Evolutionary conservation across 176 grass and related monocot genomes (phyloP).

Genomic region (Otatea glauca): DNA sequence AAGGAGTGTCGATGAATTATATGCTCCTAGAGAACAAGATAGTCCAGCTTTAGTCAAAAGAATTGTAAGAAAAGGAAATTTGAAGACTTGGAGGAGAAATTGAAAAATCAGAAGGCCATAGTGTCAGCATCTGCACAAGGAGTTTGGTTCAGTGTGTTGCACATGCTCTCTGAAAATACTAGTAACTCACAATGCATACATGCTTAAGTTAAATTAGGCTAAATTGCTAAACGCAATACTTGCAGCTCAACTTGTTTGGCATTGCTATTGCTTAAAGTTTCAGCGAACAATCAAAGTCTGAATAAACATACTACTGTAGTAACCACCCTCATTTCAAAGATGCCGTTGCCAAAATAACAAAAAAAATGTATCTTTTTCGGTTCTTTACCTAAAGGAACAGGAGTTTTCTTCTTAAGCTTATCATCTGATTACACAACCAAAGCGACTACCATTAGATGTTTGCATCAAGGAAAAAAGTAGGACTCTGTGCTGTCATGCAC

Average conservation of each 20-base stretch:
- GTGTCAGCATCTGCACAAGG: neutral
- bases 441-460: neutral
- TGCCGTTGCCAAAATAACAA: neutral
- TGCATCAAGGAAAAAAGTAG: neutral
- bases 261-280: neutral
- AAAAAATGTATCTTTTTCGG: neutral
- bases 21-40: neutral
- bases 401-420: conserved; percentile 10
- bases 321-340: neutral
- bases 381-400: neutral
- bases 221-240: neutral
- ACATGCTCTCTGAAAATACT: neutral
- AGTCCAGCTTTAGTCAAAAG: neutral
- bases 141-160: neutral
- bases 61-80: neutral
- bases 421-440: neutral
- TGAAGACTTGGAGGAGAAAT: neutral
- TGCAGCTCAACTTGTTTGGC: too few species aligned
- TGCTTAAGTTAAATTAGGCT: neutral
- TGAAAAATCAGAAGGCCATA: neutral
- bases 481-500: neutral
- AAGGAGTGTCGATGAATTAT: neutral
- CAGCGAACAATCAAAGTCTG: neutral
- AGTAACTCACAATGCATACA: neutral
- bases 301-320: neutral